phyloP scores from a whole-genome alignment of 2,329 filamentous ascomycete genomes.

The Arthroderma sp. region DNA sequence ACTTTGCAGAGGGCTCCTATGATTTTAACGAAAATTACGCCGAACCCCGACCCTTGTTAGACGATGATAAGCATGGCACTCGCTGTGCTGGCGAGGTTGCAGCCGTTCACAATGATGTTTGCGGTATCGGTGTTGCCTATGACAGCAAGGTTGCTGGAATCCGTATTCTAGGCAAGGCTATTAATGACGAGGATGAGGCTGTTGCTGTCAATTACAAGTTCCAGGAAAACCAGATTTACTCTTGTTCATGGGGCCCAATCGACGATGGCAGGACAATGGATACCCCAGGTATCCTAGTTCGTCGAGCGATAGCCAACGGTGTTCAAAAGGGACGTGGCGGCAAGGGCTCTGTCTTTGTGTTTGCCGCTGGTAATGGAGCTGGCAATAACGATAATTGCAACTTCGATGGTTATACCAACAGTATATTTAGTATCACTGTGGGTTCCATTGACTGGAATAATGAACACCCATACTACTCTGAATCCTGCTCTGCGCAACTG shows the following conservation, averaged over 20 bases:
- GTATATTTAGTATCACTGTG: slow-evolving; percentile 96
- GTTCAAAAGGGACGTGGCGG: slow-evolving; percentile 76
- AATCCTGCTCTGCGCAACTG: slow-evolving; percentile 87
- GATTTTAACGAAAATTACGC: slow-evolving; percentile 83
- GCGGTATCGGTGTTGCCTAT: slow-evolving; percentile 91
- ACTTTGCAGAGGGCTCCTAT: slow-evolving; percentile 82
- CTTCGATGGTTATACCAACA: slow-evolving; percentile 98
- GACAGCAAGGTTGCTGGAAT: slow-evolving; percentile 82
- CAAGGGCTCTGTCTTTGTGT: slow-evolving; percentile 85
- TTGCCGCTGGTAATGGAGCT: slow-evolving; percentile 91
- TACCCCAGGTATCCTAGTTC: slow-evolving; percentile 75
- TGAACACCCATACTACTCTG: slow-evolving; percentile 88
- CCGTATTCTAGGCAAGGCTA: slow-evolving; percentile 80
- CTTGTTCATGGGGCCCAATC: slow-evolving; percentile 94
- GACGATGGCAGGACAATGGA: slow-evolving; percentile 94
- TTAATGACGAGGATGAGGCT: slow-evolving; percentile 86
- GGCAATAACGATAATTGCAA: slow-evolving; percentile 88
- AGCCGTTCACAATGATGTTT: slow-evolving; percentile 83
- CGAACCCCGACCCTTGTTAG: slow-evolving; percentile 68
- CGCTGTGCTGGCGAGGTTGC: slow-evolving; percentile 89
- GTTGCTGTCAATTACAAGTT: slow-evolving; percentile 84
- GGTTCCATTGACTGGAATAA: slow-evolving; percentile 82
- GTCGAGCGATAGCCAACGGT: slow-evolving; percentile 80
- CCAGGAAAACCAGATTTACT: slow-evolving; percentile 91
- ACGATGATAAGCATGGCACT: slow-evolving; percentile 82